Base-by-base conservation (phyloP, 805 yeast genomes). In the Jamesozyma spencerorum region DNA sequence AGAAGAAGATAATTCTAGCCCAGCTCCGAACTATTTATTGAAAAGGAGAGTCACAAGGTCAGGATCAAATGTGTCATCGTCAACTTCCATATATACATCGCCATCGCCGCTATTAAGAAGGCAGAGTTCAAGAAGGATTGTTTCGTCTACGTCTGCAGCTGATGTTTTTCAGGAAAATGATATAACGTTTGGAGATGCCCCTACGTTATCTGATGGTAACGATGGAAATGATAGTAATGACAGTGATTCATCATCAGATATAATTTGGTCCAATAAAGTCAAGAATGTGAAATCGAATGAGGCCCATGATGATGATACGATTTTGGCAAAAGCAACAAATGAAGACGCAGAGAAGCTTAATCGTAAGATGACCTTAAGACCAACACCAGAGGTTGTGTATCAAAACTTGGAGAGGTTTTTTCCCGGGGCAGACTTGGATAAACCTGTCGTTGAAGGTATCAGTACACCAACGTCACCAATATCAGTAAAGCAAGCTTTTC, bases 331-430 rank as follows among this genome's bases (percentile, higher is more conserved):
- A 10, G 18, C 14, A 27, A 22, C 14, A 22, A 32, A 22, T 18
- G 43, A 39, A 31, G 24, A 34, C 2, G 34, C 40, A 18, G 38
- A 42, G 32, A 28, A 42, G 10, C 18, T 52, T 13, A 37, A 39
- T 4, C 53, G 62, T 20, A 64, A 64, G 41, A 76, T 80, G 85
- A 79, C 81, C 6, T 81, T 92, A 13, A 77, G 99, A 57, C 99
- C 99, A 2, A 87, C 97, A 0, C 82, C 95, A 1, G 97, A 90
- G 54, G 94, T 85, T 32, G 81, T 92, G 24, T 92, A 88, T 57
- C 85, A 86, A 41, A 88, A 92, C 52, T 72, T 92, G 46, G 99
- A 92, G 50, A 75, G 76, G 54, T 92, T 84, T 58, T 92, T 92
- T 69, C 98, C 98, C 0, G 74, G 83, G 51, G 79, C 97, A 0